These are phyloP conservation scores for Verticillium isaacii DNA, from an alignment of 2,329 filamentous ascomycete genomes.

Conservation along the genomic window DNA sequence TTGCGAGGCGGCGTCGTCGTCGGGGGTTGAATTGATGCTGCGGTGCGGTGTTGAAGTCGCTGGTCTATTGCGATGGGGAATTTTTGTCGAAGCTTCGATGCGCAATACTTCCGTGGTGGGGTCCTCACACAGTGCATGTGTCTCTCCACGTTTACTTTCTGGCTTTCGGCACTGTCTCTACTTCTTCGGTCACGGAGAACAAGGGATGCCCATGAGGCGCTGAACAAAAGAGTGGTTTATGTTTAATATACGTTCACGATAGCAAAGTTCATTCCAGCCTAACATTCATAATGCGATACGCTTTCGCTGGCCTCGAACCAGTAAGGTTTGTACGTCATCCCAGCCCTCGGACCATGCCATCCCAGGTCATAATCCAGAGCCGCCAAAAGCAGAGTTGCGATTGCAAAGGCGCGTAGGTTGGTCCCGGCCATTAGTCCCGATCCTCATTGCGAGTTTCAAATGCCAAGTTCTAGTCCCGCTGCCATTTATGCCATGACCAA, in stretches of 20 bases:
- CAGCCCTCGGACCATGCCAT: neutral
- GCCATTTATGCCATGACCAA: constrained; percentile 9
- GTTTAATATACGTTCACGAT: no score
- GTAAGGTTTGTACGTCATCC: neutral
- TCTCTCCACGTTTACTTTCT: neutral
- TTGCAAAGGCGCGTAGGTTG: no score
- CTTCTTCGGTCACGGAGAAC: neutral
- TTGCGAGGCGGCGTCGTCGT: neutral
- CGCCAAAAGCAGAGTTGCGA: no score
- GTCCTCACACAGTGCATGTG: neutral
- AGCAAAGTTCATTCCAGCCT: neutral
- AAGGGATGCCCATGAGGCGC: neutral
- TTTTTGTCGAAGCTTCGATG: neutral
- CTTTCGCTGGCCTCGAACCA: no score
- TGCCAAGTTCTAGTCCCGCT: neutral
- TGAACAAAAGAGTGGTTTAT: neutral
- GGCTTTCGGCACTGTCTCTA: neutral
- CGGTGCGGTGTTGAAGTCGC: neutral
- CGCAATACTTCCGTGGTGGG: neutral
- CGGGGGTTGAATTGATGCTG: neutral
- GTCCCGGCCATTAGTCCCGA: neutral
- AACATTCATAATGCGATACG: no score
- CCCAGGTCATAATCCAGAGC: neutral
- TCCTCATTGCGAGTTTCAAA: neutral
- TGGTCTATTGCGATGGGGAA: neutral